Base-by-base conservation (phyloP, 2,329 filamentous ascomycete genomes). In the Emmonsia crescens region DNA sequence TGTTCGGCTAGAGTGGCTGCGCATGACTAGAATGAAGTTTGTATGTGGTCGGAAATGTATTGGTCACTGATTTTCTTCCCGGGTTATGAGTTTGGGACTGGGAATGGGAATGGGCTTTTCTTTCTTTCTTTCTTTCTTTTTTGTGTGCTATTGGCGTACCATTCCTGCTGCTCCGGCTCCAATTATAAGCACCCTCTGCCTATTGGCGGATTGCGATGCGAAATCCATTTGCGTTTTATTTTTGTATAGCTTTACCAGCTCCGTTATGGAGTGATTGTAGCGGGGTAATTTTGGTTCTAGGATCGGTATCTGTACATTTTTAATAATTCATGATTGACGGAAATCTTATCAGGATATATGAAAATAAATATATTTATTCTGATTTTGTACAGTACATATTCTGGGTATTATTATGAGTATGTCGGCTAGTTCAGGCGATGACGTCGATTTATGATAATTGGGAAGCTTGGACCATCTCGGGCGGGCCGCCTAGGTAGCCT, bases 1-100 rank as follows among this genome's bases (percentile, higher is more conserved):
- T 89, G 85, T 56, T 87, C 81, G 55, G 85, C 80, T 33, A 89
- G 79, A 36, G 86, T 86, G 36, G 85, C 80, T 12, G 86, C 86
- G 70, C 85, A 88, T 60, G 84, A 83, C 85, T 81, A 59, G 31
- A 57, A 8, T 57, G 21, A 52, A 36, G 24, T 57, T 49, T 29
- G n/a, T 29, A 46, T 48, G 31, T 24, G 54, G 27, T 56, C 40
- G 31, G 62, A 61, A 66, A 65, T 68, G 19, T 52, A 38, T 54
- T 62, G 49, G n/a, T 49, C 16, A 29, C 57, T 61, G n/a, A 57
- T 29, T 31, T 36, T 48, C 36, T 51, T 51, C 38, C 44, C 5
- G 44, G 19, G 21, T 31, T 9, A 3, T 27, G 36, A 62, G 33
- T 63, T 57, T 57, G 57, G 14, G 36, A 58, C 12, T 12, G 21